A percentile compares a stretch with the other conserved stretches of the same genome.
Conservation (phyloP, 208 protist genomes). For the Crithidia expoeki region DNA sequence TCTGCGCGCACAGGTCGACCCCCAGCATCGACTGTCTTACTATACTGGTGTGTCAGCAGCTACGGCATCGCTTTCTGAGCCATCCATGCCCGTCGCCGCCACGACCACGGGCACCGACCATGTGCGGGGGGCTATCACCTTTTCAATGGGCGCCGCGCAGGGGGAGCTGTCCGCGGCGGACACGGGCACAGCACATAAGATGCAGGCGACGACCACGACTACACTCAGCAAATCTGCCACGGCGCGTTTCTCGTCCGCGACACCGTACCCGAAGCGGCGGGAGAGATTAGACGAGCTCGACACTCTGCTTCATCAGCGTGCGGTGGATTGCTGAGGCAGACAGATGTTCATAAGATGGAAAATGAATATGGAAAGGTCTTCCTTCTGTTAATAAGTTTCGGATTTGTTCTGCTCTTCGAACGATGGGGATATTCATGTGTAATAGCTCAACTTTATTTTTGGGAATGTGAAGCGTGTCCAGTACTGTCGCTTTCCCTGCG, state of each 20-base stretch:
- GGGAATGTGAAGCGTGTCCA: too few relatives aligned
- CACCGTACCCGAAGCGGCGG: conserved; percentile 31
- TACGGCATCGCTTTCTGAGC: not conserved
- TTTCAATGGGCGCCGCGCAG: not conserved
- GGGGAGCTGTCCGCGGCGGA: not conserved
- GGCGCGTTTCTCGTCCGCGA: not conserved
- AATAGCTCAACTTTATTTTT: not conserved
- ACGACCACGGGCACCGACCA: not conserved
- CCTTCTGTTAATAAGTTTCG: too few relatives aligned
- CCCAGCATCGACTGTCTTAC: conserved; percentile 14
- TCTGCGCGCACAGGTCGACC: conserved; percentile 16
- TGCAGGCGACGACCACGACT: not conserved
- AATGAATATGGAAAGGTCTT: too few relatives aligned
- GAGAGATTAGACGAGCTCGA: conserved; percentile 49
- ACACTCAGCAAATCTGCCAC: not conserved
- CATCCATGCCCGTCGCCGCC: not conserved
- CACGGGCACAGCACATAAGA: not conserved
- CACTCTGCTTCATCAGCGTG: conserved; percentile 37
- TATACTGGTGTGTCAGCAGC: conserved; percentile 13
- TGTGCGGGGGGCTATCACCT: not conserved
- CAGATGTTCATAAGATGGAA: not conserved
- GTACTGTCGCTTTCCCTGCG: too few relatives aligned
- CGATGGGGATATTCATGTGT: not conserved
- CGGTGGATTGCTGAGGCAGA: conserved; percentile 4
- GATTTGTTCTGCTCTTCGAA: too few relatives aligned